Evolutionary conservation across 129 eudicot genomes (phyloP).

Genomic region (Chrysanthemum seticuspe): DNA sequence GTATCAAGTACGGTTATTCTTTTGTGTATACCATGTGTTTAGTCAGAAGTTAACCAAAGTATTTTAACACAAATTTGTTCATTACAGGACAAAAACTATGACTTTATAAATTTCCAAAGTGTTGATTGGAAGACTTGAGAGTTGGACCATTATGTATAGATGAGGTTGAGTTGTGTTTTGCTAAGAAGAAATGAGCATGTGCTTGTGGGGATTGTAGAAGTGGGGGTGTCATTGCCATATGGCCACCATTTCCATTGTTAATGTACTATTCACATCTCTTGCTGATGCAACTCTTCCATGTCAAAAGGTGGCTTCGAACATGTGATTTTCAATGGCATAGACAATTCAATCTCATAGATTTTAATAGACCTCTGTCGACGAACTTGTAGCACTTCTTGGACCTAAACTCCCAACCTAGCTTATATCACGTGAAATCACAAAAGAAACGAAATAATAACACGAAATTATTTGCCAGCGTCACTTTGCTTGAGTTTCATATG

Average conservation of each 20-base stretch:
- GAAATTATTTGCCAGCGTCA: no score
- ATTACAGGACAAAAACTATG: not conserved
- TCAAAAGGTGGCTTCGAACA: slow-evolving; percentile 25
- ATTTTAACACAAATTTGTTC: no score
- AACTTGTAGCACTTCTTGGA: no score
- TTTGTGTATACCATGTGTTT: no score
- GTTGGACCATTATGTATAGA: slow-evolving; percentile 9
- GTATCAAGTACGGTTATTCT: no score
- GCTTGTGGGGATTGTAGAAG: slow-evolving; percentile 10
- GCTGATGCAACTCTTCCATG: slow-evolving; percentile 19
- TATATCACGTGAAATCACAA: no score
- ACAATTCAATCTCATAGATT: slow-evolving; percentile 23
- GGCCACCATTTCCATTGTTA: slow-evolving; percentile 29
- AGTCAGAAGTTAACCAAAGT: no score
- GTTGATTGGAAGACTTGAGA: slow-evolving; percentile 7
- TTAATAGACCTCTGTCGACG: not conserved
- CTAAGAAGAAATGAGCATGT: slow-evolving; percentile 21
- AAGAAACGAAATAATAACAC: no score
- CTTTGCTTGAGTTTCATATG: no score
- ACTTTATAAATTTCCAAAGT: not conserved
- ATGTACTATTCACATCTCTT: slow-evolving; percentile 25
- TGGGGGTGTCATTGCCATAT: slow-evolving; percentile 25
- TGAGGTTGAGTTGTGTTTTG: slow-evolving; percentile 23
- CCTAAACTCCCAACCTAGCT: no score
- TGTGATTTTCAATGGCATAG: slow-evolving; percentile 21